Conservation (phyloP, 208 protist genomes). For the Acanthamoeba culbertsoni region DNA sequence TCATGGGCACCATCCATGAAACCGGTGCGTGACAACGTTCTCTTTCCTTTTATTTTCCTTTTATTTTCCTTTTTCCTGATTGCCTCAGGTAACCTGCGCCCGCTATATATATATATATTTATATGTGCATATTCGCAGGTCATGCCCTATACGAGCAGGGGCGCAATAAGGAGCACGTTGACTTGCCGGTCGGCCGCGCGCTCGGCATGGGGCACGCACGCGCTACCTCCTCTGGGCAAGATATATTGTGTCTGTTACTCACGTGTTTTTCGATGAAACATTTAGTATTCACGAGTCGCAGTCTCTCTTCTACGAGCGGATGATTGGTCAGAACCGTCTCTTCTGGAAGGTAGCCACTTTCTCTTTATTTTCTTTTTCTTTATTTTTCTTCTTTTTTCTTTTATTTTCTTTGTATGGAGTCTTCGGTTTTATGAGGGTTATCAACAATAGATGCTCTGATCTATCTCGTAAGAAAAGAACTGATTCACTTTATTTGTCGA, state of each 20-base stretch:
- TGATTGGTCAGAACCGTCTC: conserved; percentile 6
- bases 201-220: conserved; percentile 16
- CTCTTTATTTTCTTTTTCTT: neutral
- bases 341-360: neutral
- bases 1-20: conserved; percentile 38
- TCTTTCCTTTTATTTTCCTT: too few relatives aligned
- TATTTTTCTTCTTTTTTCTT: too few relatives aligned
- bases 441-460: too few relatives aligned
- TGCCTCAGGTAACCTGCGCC: neutral
- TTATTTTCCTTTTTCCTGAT: too few relatives aligned
- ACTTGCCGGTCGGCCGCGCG: neutral
- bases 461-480: too few relatives aligned
- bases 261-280: neutral
- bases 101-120: too few relatives aligned
- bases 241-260: neutral
- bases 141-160: conserved; percentile 31
- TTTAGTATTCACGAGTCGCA: conserved; percentile 30
- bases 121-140: too few relatives aligned
- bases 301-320: conserved; percentile 37
- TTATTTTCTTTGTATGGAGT: too few relatives aligned
- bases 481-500: neutral
- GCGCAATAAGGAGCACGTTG: neutral
- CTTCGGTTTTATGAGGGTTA: too few relatives aligned
- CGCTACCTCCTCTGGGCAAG: too few relatives aligned
- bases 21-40: neutral